A percentile compares a stretch with the other conserved stretches of the same genome.
These are phyloP conservation scores for Fraxinus americana DNA, from an alignment of 257 asterid genomes.

Conservation along the genomic window DNA sequence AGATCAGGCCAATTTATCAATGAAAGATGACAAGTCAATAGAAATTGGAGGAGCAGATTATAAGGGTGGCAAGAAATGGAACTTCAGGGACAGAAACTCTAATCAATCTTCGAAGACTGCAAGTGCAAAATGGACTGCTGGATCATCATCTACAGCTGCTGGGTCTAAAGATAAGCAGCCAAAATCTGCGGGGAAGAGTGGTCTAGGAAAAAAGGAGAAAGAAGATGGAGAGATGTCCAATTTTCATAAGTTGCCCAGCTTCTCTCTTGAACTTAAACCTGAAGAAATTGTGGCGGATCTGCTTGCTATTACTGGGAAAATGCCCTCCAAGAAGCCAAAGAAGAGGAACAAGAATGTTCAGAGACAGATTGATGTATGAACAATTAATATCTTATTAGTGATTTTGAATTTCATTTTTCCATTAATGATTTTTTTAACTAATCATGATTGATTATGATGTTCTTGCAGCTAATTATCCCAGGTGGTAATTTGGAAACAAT, in stretches of 20 bases:
- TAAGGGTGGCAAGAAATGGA: neutral
- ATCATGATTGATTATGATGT: neutral
- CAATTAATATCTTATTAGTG: neutral
- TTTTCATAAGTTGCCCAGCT: constrained; percentile 2
- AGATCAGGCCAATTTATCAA: neutral
- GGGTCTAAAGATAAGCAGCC: neutral
- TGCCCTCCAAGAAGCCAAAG: neutral
- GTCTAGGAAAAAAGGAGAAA: neutral
- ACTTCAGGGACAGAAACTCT: neutral
- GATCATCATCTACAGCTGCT: neutral
- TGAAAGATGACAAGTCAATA: neutral
- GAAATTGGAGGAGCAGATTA: neutral
- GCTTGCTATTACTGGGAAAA: constrained; percentile 12
- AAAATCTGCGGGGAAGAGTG: neutral
- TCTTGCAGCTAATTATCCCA: neutral
- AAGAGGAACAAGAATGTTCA: constrained; percentile 1
- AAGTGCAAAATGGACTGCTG: neutral
- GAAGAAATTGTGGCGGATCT: constrained; percentile 9
- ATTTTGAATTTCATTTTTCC: neutral
- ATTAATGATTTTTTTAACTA: neutral
- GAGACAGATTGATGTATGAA: neutral
- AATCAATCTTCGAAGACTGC: neutral
- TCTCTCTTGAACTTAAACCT: neutral
- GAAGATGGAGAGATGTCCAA: neutral
- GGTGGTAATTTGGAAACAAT: neutral